Base-by-base conservation (phyloP, 495 filamentous ascomycete genomes). In the Aspergillus carlsbadensis region DNA sequence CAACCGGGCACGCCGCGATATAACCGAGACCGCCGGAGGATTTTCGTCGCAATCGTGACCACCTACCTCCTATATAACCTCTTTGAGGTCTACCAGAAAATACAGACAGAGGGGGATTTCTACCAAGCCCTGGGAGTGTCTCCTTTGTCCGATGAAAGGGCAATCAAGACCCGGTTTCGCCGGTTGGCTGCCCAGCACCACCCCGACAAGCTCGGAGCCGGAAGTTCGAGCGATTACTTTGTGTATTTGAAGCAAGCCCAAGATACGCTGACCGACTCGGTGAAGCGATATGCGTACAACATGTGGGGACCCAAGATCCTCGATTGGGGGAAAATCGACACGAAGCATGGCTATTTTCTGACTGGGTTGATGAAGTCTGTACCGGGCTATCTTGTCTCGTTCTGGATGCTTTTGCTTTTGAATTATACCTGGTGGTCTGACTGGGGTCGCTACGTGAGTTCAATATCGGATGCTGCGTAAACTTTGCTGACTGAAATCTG, bases 51-150 rank as follows among this genome's bases (percentile, higher is more conserved):
- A 48, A 89, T 98, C 60, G 87, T 97, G 15, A 70, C 85, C 36
- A 66, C 82, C 41, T 98, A 98, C 73, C 87, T 98, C 17, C 73
- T 89, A 56, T 98, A 96, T 77, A 97, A 90, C 33, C 85, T 98
- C 62, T 96, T 92, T 75, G 93, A 98, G 73, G 87, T 88, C 52
- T 90, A 96, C 78, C 87, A 88, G 71, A 81, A 88, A 42, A 74
- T 98, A 2, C 87, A 83, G 37, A 76, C 79, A 50, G 73, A 77
- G 0, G 84, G 87, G 20, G 82, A 88, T 75, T 96, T 89, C 74
- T 98, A 96, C 73, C 72, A 81, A 42, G 82, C 82, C 40, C 79
- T 98, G 0, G 82, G 81, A 14, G 77, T 96, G 0, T 79, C 85
- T 8, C 78, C 84, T 26, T 66, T 81, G 54, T 88, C 84, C 20